Percentiles rank a stretch among this genome's conserved stretches.
Evolutionary conservation across 2,329 filamentous ascomycete species (phyloP).

Genomic region (Ophiognomonia clavigignenti-juglandacearum): DNA sequence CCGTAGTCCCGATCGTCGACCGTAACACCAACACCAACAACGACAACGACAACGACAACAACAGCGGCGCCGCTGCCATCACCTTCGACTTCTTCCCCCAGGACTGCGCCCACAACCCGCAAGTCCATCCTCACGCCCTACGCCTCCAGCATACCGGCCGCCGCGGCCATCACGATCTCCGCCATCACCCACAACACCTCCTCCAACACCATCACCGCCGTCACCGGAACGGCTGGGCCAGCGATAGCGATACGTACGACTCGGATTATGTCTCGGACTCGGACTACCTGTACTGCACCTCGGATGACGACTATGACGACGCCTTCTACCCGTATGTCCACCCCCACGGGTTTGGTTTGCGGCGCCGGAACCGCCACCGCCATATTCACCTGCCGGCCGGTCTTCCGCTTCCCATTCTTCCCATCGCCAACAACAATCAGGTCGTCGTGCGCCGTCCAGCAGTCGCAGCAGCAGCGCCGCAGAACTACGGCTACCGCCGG

Average conservation of each 20-base stretch:
- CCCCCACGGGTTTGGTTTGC: neutral
- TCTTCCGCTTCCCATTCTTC: neutral
- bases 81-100: no score
- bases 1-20: no score
- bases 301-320: neutral
- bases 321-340: neutral
- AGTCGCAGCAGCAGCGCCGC: neutral
- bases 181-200: no score
- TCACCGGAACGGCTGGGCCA: neutral
- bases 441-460: neutral
- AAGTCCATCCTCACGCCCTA: no score
- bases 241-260: neutral
- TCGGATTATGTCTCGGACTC: neutral
- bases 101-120: no score
- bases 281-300: neutral
- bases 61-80: no score
- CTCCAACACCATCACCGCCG: neutral
- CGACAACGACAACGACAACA: no score
- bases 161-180: no score
- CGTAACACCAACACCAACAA: no score
- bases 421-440: neutral
- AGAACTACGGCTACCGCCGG: constrained; percentile 7
- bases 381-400: neutral
- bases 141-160: no score
- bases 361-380: neutral